Evolutionary conservation across 164 flowering plant genomes (phyloP), one percentile per base, ranked within the genome.

Genomic region (Echeveria elegans): DNA sequence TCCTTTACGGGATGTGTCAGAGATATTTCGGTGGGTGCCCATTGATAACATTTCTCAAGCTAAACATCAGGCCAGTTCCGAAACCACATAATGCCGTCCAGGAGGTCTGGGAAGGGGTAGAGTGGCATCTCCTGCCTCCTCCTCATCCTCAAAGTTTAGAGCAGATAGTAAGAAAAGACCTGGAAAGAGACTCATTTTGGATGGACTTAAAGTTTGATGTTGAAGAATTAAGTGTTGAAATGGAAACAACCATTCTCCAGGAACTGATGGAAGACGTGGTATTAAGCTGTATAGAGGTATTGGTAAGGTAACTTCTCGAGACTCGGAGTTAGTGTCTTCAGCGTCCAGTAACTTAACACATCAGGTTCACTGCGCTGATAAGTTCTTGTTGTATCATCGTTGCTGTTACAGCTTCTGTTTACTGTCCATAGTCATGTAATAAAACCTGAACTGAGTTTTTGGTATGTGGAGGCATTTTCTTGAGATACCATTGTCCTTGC

Each of bases 191-290:
- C 23, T 78, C 81, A 71, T 68, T 67, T 23, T 94, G 97, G 99
- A 80, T 82, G 90, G 85, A 88, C 62, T 77, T 87, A 19, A 74
- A 79, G 50, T 43, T 60, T 10, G 89, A 86, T 45, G 59, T 69
- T 40, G 89, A 85, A 68, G 47, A 29, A 31, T 68, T 87, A 60
- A 85, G 87, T 48, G 38, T 68, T 38, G 87, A 85, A 41, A 83
- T 87, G 69, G 80, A 74, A 65, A 87, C 84, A 29, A 72, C 50
- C 53, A 82, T 94, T 66, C 69, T 94, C 23, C 80, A 79, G 28
- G 90, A 86, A 50, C 36, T 91, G 64, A 68, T 91, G 69, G 92
- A 89, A 34, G 96, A 88, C 15, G 70, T 73, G 12, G 68, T 84
- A 24, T 58, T 67, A 66, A 81, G 79, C 70, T 88, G 69, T 71